Evolutionary conservation across 768 basidiomycete genomes (phyloP), one percentile per base, ranked within the genome.

Genomic region (Mycena albidolilacea): DNA sequence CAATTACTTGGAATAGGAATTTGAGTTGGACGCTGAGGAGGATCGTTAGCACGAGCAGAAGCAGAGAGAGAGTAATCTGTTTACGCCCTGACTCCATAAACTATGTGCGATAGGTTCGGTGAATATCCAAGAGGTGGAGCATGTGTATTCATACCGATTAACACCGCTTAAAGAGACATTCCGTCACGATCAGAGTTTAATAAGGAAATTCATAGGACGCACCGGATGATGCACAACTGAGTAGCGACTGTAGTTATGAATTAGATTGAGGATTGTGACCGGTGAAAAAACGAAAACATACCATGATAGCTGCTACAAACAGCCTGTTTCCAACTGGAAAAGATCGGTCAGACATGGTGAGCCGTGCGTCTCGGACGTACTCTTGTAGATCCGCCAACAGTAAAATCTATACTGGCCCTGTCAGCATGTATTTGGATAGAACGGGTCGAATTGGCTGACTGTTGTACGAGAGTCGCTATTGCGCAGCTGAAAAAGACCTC

Each of bases 401-500:
- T 71, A 71, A 30, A 71, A 71, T n/a, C 69, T 71, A 41, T 7
- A 59, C 21, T 21, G 19, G 19, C 2, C 7, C 41, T 23, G 37
- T 50, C 12, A 61, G 62, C 15, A 62, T 38, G 54, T 11, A 48
- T n/a, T 23, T 43, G 8, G 4, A 41, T 43, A 4, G 17, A 23
- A 37, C 3, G 21, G 23, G 11, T 30, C 11, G 15, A 17, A n/a
- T 39, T 12, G 21, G 11, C 69, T 39, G n/a, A 65, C 71, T 73
- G 71, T 52, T 73, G 67, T 17, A 69, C 71, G n/a, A 73, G 58
- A 9, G 67, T 63, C 35, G 66, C 60, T n/a, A 73, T 73, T 35
- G 67, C 67, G 65, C 62, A 55, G 35, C 71, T 69, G 67, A 73
- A 73, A 23, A 73, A 73, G 8, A 73, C 1, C 50, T 73, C 59